Percentiles rank a stretch among this genome's conserved stretches.
phyloP scores from a whole-genome alignment of 192 early-diverging fungal genomes.

The Linnemannia exigua region DNA sequence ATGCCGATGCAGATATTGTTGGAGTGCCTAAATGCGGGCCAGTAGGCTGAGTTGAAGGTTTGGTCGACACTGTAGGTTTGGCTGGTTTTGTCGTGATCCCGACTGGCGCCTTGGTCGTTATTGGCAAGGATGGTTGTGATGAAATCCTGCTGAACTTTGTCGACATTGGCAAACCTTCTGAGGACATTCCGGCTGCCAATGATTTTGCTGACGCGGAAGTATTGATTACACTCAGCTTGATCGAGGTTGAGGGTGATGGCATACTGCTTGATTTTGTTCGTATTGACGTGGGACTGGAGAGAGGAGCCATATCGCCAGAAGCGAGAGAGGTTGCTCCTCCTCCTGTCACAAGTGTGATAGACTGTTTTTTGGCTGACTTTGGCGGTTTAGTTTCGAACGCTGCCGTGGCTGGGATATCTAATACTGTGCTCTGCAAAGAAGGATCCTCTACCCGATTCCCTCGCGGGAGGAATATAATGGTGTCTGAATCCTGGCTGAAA shows the following conservation, averaged over 20 bases:
- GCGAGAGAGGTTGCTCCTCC: background rate
- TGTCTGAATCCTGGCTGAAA: background rate
- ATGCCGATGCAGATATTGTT: background rate
- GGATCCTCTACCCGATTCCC: background rate
- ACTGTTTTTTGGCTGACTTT: background rate
- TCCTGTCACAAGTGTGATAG: background rate
- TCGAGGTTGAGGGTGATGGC: background rate
- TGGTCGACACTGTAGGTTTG: background rate
- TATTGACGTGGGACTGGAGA: background rate
- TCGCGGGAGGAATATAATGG: background rate
- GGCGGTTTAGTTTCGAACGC: background rate
- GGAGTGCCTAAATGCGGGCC: background rate
- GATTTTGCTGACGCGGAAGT: background rate
- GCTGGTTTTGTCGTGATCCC: background rate
- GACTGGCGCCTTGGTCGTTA: background rate
- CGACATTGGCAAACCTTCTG: background rate
- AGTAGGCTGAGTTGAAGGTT: no score
- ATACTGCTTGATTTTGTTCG: background rate
- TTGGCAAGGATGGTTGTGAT: background rate
- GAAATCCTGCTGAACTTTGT: background rate
- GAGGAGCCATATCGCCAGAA: background rate
- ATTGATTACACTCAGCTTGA: conserved; percentile 13
- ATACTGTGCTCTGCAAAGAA: background rate
- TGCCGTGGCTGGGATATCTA: background rate
- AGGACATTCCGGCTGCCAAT: background rate